Percentiles rank a stretch among this genome's conserved stretches.
phyloP scores from a whole-genome alignment of 495 filamentous ascomycete genomes.

The Chaetomium cochliodes region DNA sequence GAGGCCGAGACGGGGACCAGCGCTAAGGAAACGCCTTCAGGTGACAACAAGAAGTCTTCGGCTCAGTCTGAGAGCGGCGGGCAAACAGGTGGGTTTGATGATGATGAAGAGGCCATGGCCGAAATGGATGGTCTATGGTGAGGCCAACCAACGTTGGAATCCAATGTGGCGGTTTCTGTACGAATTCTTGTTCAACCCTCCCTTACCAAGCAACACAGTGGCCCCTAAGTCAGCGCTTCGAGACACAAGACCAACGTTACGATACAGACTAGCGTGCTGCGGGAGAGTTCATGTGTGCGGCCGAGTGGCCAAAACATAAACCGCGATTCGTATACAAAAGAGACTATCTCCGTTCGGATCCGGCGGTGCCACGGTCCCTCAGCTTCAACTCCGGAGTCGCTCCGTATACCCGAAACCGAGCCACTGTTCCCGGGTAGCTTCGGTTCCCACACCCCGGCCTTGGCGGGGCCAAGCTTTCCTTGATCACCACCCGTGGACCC shows the following conservation, averaged over 20 bases:
- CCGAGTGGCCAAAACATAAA: not conserved
- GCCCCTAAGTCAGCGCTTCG: not conserved
- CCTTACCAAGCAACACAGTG: not conserved
- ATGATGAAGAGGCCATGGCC: conserved; percentile 68
- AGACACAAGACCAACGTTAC: not conserved
- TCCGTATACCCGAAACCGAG: conserved; percentile 13
- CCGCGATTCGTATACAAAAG: not conserved
- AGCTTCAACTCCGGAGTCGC: not conserved
- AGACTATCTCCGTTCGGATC: not conserved
- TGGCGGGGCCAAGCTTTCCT: conserved; percentile 24
- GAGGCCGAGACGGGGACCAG: not conserved
- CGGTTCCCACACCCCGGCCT: conserved; percentile 26
- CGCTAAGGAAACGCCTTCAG: not conserved
- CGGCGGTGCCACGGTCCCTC: not conserved
- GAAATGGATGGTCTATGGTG: conserved; percentile 64
- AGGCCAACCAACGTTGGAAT: conserved; percentile 15
- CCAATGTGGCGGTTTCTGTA: not conserved
- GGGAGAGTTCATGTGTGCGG: not conserved
- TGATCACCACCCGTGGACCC: not conserved
- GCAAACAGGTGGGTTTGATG: conserved; percentile 38
- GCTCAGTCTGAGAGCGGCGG: not conserved
- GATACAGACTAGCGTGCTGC: not conserved
- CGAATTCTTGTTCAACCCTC: not conserved
- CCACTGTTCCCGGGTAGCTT: conserved; percentile 8
- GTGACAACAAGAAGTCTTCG: not conserved